Conservation (phyloP, 441 rosid genomes). For the Gossypium aridum region DNA sequence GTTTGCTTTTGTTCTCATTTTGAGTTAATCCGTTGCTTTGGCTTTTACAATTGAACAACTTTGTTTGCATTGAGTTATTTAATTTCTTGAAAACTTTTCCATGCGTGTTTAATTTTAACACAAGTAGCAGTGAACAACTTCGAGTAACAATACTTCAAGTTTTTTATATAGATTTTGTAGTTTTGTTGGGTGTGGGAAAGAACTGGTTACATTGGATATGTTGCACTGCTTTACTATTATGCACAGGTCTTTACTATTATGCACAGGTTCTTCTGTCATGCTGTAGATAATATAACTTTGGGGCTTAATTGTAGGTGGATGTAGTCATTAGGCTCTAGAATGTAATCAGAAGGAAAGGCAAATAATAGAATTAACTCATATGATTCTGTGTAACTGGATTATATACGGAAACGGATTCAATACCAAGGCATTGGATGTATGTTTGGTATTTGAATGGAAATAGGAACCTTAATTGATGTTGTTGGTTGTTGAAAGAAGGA, state of each 20-base stretch:
- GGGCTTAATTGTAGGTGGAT: background rate
- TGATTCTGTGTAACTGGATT: no score
- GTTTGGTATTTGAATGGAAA: background rate
- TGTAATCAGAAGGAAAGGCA: background rate
- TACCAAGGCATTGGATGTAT: background rate
- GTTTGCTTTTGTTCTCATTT: slow-evolving; percentile 25
- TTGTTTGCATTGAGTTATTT: background rate
- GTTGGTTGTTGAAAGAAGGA: background rate
- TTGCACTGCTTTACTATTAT: background rate
- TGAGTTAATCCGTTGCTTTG: background rate
- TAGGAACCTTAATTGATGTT: background rate
- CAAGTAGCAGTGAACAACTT: background rate
- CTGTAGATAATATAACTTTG: background rate
- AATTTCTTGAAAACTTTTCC: background rate
- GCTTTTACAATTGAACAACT: no score
- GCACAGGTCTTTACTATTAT: background rate
- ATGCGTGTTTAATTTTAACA: background rate
- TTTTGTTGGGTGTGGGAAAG: background rate
- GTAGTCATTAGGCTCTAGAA: background rate
- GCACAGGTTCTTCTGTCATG: background rate
- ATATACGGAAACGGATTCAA: background rate
- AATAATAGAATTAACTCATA: background rate
- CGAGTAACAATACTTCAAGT: background rate
- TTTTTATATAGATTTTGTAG: no score
- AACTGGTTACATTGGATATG: background rate